phyloP scores from a whole-genome alignment of 306 rosid genomes.

The Rosa rugosa region DNA sequence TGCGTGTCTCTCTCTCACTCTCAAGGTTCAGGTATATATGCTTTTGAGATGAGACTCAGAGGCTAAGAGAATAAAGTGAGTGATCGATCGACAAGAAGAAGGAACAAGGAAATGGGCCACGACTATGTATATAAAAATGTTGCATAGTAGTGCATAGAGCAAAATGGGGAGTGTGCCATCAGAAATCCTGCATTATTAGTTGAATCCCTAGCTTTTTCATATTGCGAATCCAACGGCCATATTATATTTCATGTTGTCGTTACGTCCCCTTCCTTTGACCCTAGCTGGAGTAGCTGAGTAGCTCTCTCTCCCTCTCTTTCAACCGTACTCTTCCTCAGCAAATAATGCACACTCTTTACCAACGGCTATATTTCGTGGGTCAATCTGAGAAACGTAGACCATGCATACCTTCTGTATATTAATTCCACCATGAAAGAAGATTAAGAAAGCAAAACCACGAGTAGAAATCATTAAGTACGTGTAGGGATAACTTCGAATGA shows the following conservation, averaged over 20 bases:
- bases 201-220: not conserved
- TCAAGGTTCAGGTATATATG: not conserved
- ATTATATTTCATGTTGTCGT: conserved; percentile 2
- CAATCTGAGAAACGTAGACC: not conserved
- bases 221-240: conserved; percentile 14
- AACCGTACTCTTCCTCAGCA: not conserved
- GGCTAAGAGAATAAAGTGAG: not conserved
- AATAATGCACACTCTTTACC: not conserved
- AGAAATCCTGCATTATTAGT: not conserved
- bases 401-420: not conserved
- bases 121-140: not conserved
- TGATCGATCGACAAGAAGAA: conserved; percentile 8
- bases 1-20: not conserved
- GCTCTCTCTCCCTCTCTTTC: not conserved
- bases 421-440: not conserved
- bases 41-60: not conserved
- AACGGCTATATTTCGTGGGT: not conserved
- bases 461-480: not conserved
- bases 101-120: not conserved
- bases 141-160: not conserved
- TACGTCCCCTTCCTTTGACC: not conserved
- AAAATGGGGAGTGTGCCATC: not conserved
- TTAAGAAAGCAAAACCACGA: not conserved
- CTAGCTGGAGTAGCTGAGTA: not conserved
- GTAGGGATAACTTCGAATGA: not conserved